Percentiles rank a stretch among this genome's conserved stretches.
These are phyloP conservation scores for Citrus cavaleriei DNA, from an alignment of 345 rosid genomes.

Conservation along the genomic window DNA sequence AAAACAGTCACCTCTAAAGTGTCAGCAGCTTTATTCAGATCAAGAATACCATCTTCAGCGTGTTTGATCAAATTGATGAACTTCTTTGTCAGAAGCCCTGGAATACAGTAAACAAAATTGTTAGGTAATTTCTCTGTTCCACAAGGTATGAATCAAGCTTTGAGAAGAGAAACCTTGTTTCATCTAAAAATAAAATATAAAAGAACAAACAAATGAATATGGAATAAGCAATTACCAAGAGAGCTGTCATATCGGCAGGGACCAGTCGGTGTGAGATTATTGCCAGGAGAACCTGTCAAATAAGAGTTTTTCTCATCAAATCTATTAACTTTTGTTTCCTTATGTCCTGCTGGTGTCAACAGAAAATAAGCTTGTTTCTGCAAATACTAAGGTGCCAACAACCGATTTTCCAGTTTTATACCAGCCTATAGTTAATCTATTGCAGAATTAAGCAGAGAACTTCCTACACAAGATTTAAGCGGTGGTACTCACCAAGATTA, in stretches of 20 bases:
- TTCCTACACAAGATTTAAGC: neutral
- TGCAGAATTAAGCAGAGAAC: neutral
- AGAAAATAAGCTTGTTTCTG: neutral
- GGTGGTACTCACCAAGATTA: conserved; percentile 54
- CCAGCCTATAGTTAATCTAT: neutral
- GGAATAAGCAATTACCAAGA: conserved; percentile 50
- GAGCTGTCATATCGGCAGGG: conserved; percentile 99
- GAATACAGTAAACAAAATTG: conserved; percentile 18
- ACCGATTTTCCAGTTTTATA: neutral
- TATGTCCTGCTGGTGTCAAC: neutral
- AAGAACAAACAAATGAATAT: neutral
- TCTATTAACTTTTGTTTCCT: conserved; percentile 7
- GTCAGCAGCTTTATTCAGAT: conserved; percentile 93
- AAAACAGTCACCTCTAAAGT: conserved; percentile 67
- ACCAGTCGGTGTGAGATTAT: conserved; percentile 72
- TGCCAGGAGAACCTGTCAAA: conserved; percentile 89
- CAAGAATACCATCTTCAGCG: conserved; percentile 95
- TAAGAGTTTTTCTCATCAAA: conserved; percentile 21
- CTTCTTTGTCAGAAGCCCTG: conserved; percentile 97
- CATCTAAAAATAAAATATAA: neutral
- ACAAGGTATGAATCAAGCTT: neutral
- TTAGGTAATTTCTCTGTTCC: neutral
- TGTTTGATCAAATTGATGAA: conserved; percentile 92
- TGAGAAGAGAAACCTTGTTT: neutral
- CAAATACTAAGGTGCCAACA: neutral